Evolutionary conservation across 2,329 filamentous ascomycete species (phyloP).

Genomic region (Fusarium sp.): DNA sequence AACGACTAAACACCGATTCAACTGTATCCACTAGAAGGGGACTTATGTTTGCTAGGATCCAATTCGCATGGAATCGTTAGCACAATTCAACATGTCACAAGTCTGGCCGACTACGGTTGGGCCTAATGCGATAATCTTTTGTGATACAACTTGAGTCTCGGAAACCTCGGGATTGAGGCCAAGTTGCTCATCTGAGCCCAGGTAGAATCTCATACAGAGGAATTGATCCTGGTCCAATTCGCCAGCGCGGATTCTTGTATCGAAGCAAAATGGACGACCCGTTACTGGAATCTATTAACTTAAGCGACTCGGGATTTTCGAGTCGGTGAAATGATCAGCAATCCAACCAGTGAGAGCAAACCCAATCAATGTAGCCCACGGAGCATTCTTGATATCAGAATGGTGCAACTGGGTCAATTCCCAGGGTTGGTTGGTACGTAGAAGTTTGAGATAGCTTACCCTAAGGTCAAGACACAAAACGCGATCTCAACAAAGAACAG

Average conservation of each 20-base stretch:
- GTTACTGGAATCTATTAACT: background rate
- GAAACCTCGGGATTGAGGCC: background rate
- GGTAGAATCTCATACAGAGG: background rate
- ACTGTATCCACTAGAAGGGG: background rate
- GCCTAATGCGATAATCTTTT: background rate
- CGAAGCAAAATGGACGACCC: too few relatives aligned
- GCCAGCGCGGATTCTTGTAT: too few relatives aligned
- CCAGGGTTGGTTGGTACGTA: background rate
- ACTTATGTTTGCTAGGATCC: background rate
- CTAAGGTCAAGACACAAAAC: background rate
- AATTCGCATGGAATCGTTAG: background rate
- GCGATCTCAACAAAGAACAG: background rate
- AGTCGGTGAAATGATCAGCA: background rate
- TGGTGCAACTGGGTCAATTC: background rate
- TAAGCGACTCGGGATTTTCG: background rate
- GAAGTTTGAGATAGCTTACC: background rate
- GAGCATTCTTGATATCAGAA: background rate
- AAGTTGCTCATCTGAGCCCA: too few relatives aligned
- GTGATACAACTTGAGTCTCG: background rate
- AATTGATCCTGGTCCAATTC: background rate
- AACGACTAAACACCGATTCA: background rate
- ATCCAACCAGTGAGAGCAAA: fast-evolving
- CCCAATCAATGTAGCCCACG: background rate
- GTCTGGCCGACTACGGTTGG: background rate
- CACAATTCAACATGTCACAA: background rate